Conservation (phyloP, 768 basidiomycete genomes). For the Pulveroboletus sp. region DNA sequence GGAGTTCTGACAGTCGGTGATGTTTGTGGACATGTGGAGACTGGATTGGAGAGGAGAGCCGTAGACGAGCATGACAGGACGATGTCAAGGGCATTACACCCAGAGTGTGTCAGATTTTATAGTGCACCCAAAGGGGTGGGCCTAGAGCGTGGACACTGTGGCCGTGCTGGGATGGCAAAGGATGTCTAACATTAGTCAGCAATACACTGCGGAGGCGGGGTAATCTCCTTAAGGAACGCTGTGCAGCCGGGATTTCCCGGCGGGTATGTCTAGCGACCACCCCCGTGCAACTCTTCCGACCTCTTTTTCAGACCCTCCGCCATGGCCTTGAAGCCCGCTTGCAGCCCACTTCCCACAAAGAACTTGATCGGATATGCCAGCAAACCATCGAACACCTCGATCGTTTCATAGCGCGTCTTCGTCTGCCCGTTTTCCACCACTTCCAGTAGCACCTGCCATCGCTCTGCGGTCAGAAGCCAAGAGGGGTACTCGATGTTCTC, state of each 20-base stretch:
- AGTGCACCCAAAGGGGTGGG: conserved; percentile 8
- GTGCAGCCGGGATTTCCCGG: neutral
- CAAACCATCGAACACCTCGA: conserved; percentile 55
- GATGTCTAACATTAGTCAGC: conserved; percentile 24
- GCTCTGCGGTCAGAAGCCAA: conserved; percentile 49
- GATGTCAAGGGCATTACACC: conserved; percentile 5
- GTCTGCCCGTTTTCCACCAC: conserved; percentile 40
- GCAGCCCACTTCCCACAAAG: conserved; percentile 40
- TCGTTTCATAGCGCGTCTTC: conserved; percentile 60
- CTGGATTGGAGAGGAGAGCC: neutral
- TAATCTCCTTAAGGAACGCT: neutral
- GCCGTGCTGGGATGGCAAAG: conserved; percentile 19
- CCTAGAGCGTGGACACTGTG: conserved; percentile 22
- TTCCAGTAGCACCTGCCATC: conserved; percentile 57
- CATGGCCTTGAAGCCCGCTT: conserved; percentile 46
- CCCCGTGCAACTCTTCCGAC: conserved; percentile 34
- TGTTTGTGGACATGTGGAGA: conserved; percentile 11
- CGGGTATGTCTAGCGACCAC: too few relatives aligned
- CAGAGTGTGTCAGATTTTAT: conserved; percentile 16
- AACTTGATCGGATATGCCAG: conserved; percentile 50
- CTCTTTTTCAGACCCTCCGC: conserved; percentile 52
- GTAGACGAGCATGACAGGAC: conserved; percentile 19
- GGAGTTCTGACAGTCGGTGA: conserved; percentile 13
- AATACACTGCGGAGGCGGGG: neutral
- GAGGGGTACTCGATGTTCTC: conserved; percentile 34